A percentile compares a stretch with the other conserved stretches of the same genome.
These are phyloP conservation scores for Solanum ahanhuiri DNA, from an alignment of 257 asterid genomes.

Conservation along the genomic window DNA sequence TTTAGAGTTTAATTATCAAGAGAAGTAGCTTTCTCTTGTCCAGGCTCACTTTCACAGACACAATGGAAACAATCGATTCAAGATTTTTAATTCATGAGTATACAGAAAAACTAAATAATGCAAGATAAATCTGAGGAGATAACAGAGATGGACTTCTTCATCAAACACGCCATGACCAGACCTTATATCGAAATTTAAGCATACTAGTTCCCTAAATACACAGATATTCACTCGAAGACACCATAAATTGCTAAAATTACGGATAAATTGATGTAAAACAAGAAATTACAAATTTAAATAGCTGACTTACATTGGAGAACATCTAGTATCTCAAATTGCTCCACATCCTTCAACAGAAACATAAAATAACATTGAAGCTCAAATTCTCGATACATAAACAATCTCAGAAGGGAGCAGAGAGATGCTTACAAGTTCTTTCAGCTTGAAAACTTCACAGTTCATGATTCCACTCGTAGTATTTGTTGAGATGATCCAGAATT, in stretches of 20 bases:
- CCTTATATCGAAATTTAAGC: neutral
- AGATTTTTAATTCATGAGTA: neutral
- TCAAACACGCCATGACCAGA: neutral
- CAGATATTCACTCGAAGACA: neutral
- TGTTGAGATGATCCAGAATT: neutral
- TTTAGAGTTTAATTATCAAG: neutral
- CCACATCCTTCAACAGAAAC: constrained; percentile 57
- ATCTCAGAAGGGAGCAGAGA: neutral
- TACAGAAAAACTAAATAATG: neutral
- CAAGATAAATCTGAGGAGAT: neutral
- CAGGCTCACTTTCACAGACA: neutral
- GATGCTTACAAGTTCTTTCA: constrained; percentile 71
- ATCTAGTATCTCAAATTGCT: constrained; percentile 84
- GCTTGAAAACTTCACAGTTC: constrained; percentile 78
- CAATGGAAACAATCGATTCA: neutral
- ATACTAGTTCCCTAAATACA: neutral
- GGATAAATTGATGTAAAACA: neutral
- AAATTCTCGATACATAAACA: neutral
- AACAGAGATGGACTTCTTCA: neutral
- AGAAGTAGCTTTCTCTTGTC: neutral
- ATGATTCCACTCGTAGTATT: constrained; percentile 11
- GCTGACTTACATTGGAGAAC: constrained; percentile 77
- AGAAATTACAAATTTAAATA: neutral
- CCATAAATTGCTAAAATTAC: neutral
- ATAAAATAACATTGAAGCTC: neutral